Base-by-base conservation (phyloP, 345 rosid species). In the Gossypium raimondii region DNA sequence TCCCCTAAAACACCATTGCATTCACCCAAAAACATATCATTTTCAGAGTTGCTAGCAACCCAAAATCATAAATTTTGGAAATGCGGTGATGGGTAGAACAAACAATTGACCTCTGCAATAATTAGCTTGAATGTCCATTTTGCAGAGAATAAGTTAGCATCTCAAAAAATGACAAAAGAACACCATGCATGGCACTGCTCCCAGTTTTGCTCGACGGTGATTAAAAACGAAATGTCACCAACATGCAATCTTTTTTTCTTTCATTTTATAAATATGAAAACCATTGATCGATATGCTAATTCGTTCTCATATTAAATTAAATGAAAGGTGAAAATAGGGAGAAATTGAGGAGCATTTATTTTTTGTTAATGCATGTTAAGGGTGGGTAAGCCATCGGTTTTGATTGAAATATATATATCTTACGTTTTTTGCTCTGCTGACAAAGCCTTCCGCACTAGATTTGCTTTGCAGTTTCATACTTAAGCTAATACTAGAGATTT, bases 91-190 rank as follows among this genome's bases (percentile, higher is more conserved):
- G 12, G 72, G 72, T 48, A 47, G 38, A 47, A 45, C 24, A 63
- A 63, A 34, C 41, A 34, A 34, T 34, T 34, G 41, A 34, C 41
- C 7, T 14, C 34, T 67, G 43, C 41, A 67, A 67, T 47, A 47
- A 67, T 67, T 67, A 47, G 72, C 38, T 67, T 48, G 72, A 67
- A 67, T 22, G 72, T 47, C 72, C 11, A 43, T 66, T 66, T 45
- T 67, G 34, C 1, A 45, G 70, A 45, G 17, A 65, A 43, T 4
- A 43, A 11, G 70, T 65, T 18, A 11, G 29, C 52, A 66, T 66
- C 70, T 47, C 11, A 45, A 20, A 67, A 22, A 34, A 6, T 3
- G 13, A 67, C 20, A 67, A 47, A 20, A 45, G 14, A 16, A 11
- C 34, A 20, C 29, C 51, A 20, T 66, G 70, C 53, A 66, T 66